Evolutionary conservation across 192 early-diverging fungal genomes (phyloP).

Genomic region (Linderina pennispora): DNA sequence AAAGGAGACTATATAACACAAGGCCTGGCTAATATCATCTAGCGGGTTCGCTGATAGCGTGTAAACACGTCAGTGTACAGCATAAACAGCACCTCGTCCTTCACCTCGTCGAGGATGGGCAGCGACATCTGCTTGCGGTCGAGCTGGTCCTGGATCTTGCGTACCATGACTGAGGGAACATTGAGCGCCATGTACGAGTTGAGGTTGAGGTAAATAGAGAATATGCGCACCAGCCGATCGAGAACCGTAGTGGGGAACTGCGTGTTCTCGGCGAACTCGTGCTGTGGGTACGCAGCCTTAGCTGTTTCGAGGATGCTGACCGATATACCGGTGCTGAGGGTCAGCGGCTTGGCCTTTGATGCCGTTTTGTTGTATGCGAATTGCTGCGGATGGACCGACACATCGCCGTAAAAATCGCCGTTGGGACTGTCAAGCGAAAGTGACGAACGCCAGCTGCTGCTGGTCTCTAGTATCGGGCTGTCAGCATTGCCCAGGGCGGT

Average conservation of each 20-base stretch:
- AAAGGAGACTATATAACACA: too few species aligned
- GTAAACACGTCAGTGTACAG: slow-evolving; percentile 45
- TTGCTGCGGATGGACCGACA: slow-evolving; percentile 24
- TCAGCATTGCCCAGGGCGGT: slow-evolving; percentile 24
- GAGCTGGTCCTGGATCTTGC: slow-evolving; percentile 28
- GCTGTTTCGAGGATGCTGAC: slow-evolving; percentile 41
- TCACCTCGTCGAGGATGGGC: too few species aligned
- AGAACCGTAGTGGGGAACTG: slow-evolving; percentile 36
- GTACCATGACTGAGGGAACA: slow-evolving; percentile 33
- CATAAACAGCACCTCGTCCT: slow-evolving; percentile 42
- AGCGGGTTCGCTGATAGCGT: too few species aligned
- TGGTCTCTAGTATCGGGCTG: slow-evolving; percentile 29
- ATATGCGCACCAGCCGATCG: slow-evolving; percentile 40
- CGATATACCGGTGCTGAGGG: slow-evolving; percentile 28
- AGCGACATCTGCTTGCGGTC: slow-evolving; percentile 30
- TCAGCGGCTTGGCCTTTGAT: slow-evolving; percentile 14
- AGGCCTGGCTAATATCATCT: too few species aligned
- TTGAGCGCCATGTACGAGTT: slow-evolving; percentile 36
- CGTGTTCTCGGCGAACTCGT: slow-evolving; percentile 24
- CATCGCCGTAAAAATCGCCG: slow-evolving; percentile 15
- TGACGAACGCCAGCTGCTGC: slow-evolving; percentile 18
- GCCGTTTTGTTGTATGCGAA: too few species aligned
- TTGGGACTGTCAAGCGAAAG: slow-evolving; percentile 17
- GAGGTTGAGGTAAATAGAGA: slow-evolving; percentile 43
- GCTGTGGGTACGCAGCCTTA: slow-evolving; percentile 29